A percentile compares a stretch with the other conserved stretches of the same genome.
Evolutionary conservation across 2,329 filamentous ascomycete species (phyloP).

Genomic region (Cryoendolithus antarcticus): DNA sequence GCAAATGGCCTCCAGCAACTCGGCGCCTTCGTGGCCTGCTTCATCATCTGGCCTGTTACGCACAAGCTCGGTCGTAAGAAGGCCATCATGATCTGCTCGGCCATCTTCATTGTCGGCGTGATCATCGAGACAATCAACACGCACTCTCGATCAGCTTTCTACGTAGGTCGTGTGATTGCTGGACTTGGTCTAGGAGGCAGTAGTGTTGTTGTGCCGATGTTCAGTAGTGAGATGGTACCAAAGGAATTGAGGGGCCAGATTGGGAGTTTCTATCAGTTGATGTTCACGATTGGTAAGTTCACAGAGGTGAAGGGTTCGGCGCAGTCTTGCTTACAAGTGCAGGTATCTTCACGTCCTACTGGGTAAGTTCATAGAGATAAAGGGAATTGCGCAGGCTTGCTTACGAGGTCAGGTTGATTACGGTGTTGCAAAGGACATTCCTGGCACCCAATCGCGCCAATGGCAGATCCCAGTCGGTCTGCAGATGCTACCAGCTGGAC

Average conservation of each 20-base stretch:
- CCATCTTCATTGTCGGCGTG: constrained; percentile 29
- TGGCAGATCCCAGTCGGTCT: constrained; percentile 47
- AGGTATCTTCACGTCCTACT: constrained; percentile 39
- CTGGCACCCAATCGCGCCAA: constrained; percentile 27
- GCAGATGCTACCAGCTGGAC: constrained; percentile 35
- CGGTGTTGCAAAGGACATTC: constrained; percentile 27
- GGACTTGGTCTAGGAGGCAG: constrained; percentile 39
- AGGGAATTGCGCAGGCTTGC: not conserved
- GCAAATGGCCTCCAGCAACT: constrained; percentile 40
- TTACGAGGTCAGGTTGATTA: constrained; percentile 30
- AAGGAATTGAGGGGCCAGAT: constrained; percentile 36
- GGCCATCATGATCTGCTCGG: constrained; percentile 34
- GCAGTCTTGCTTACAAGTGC: not conserved
- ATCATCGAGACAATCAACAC: constrained; percentile 37
- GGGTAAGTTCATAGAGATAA: constrained; percentile 17
- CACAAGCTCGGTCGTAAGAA: constrained; percentile 34
- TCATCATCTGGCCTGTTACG: constrained; percentile 37
- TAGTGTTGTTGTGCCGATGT: constrained; percentile 32
- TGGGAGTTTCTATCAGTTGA: constrained; percentile 41
- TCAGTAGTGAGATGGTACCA: constrained; percentile 30
- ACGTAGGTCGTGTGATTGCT: constrained; percentile 35
- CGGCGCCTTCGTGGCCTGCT: constrained; percentile 41
- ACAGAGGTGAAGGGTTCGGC: constrained; percentile 4
- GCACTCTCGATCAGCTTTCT: constrained; percentile 33
- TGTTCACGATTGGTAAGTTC: constrained; percentile 30